Conservation (phyloP, 2,329 filamentous ascomycete genomes). For the Alternaria gaisen region DNA sequence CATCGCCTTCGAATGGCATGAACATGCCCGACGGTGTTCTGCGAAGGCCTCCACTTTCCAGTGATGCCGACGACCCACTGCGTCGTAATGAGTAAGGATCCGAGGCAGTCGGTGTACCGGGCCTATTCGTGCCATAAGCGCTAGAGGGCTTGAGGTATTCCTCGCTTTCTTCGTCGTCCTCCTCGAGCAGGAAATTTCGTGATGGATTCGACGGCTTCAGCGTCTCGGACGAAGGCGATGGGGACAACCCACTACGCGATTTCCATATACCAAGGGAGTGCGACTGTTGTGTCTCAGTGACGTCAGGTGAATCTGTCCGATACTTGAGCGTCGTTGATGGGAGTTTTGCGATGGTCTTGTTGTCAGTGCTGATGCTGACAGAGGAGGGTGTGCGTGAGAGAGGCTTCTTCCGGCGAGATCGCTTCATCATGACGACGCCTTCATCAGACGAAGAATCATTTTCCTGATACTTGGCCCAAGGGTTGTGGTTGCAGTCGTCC, state of each 20-base stretch:
- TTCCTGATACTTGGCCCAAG: slow-evolving; percentile 51
- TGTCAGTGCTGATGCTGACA: slow-evolving; percentile 68
- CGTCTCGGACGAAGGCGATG: slow-evolving; percentile 84
- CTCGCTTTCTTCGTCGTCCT: slow-evolving; percentile 60
- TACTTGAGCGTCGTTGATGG: slow-evolving; percentile 90
- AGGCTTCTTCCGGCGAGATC: slow-evolving; percentile 58
- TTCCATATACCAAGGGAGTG: slow-evolving; percentile 57
- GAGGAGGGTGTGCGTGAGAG: slow-evolving; percentile 65
- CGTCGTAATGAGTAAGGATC: slow-evolving; percentile 31
- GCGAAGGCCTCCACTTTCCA: slow-evolving; percentile 66
- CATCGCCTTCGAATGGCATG: slow-evolving; percentile 83
- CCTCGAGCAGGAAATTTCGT: slow-evolving; percentile 70
- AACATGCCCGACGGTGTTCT: slow-evolving; percentile 89
- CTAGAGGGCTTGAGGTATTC: slow-evolving; percentile 56
- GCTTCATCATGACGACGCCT: slow-evolving; percentile 83
- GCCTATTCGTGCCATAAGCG: slow-evolving; percentile 46
- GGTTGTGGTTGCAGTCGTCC: slow-evolving; percentile 54
- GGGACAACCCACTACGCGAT: slow-evolving; percentile 62
- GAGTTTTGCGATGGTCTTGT: slow-evolving; percentile 86
- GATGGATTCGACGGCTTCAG: slow-evolving; percentile 74
- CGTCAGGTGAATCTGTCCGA: slow-evolving; percentile 77
- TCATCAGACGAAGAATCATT: slow-evolving; percentile 73
- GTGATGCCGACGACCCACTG: slow-evolving; percentile 26
- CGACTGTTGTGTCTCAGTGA: slow-evolving; percentile 61
- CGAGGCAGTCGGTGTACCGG: slow-evolving; percentile 48